A percentile compares a stretch with the other conserved stretches of the same genome.
phyloP scores from a whole-genome alignment of 345 rosid genomes.

The Geranium rotundifolium region DNA sequence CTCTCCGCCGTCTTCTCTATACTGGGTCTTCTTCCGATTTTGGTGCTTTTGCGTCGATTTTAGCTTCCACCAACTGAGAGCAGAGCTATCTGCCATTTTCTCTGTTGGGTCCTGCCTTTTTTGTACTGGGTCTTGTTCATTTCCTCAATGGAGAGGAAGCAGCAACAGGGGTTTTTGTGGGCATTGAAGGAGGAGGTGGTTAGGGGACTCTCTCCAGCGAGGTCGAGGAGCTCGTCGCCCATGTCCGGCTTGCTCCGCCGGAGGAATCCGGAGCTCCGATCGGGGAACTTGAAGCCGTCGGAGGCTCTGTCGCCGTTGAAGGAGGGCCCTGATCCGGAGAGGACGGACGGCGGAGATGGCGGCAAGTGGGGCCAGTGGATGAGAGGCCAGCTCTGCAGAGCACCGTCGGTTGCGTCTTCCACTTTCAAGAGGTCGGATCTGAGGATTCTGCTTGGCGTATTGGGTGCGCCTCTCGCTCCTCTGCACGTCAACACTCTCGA shows the following conservation, averaged over 20 bases:
- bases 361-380: slow-evolving; percentile 30
- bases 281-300: slow-evolving; percentile 15
- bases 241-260: slow-evolving; percentile 2
- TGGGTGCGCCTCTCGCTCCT: slow-evolving; percentile 36
- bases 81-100: too few species aligned
- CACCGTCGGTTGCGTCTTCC: slow-evolving; percentile 12
- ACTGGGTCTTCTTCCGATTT: too few species aligned
- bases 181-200: too few species aligned
- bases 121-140: too few species aligned
- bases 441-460: slow-evolving; percentile 29
- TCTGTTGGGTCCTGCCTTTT: too few species aligned
- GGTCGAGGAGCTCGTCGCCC: too few species aligned
- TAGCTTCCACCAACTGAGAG: too few species aligned
- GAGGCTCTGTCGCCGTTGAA: slow-evolving; percentile 30
- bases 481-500: slow-evolving; percentile 24
- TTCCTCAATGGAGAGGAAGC: too few species aligned
- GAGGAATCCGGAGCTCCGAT: slow-evolving; percentile 9
- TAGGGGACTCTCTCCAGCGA: too few species aligned
- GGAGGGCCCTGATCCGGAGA: slow-evolving; percentile 33
- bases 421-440: slow-evolving; percentile 22
- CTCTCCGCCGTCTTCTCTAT: too few species aligned
- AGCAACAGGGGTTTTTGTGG: too few species aligned
- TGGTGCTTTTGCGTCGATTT: too few species aligned
- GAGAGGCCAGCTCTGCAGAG: slow-evolving; percentile 19
- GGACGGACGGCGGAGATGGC: slow-evolving; percentile 10